Base-by-base conservation (phyloP, 345 rosid species). In the Linum usitatissimum region DNA sequence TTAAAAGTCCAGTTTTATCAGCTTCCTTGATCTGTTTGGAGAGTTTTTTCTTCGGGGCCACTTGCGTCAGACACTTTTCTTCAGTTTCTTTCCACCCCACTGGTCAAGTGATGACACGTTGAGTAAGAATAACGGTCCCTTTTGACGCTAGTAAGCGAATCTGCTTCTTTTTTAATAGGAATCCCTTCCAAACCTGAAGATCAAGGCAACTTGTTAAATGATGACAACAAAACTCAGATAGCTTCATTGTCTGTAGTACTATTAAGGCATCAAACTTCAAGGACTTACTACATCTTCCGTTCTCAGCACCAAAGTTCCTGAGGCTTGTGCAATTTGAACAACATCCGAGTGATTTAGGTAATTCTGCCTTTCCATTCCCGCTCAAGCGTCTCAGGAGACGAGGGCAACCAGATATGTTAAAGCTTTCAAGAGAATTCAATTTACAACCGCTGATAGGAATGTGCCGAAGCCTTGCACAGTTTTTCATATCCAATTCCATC, bases 401-500 rank as follows among this genome's bases (percentile, higher is more conserved):
- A 3, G 23, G 23, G 59, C 30, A 55, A 28, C 59, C 59, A 55
- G 59, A 20, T 18, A 55, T 55, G 30, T 1, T 8, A 57, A 56
- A 57, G 62, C 20, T 2, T 30, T 49, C 19, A 17, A 68, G 66
- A 13, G 53, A 68, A 19, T 9, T 63, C 63, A 68, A 48, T 19
- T 31, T 9, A 18, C 13, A 30, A 2, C 56, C 34, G 42, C 36
- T 63, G 53, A 5, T 62, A 15, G 63, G 66, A 14, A 68, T 18
- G 49, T 49, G 57, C 54, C 19, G 17, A 20, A 69, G 31, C 9
- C 38, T 63, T 19, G 17, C 48, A 28, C 67, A 69, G 30, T 69
- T 34, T 5, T 23, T 9, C 38, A 69, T 12, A 20, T 18, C 20
- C 67, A 69, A n/a, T 0, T 5, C 3, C 4, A 28, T 15, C 30